A percentile compares a stretch with the other conserved stretches of the same genome.
Evolutionary conservation across 2,329 filamentous ascomycete species (phyloP).

Genomic region (Didymella sp.): DNA sequence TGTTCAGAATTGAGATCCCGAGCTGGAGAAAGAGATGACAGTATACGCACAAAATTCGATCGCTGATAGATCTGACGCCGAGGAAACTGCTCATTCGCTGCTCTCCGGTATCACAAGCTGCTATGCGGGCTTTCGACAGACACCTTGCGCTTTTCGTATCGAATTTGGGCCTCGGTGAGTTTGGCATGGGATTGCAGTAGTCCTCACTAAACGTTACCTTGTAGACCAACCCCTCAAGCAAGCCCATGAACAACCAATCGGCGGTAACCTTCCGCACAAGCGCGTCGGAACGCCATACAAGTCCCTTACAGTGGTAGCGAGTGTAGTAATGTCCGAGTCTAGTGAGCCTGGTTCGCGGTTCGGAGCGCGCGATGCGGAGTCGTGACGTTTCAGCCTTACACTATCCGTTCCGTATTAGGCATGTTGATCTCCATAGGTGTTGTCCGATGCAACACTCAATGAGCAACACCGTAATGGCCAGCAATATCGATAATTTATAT

Average conservation of each 20-base stretch:
- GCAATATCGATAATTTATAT: neutral
- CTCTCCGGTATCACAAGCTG: neutral
- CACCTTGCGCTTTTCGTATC: neutral
- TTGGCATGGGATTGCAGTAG: neutral
- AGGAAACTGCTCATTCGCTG: neutral
- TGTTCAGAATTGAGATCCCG: neutral
- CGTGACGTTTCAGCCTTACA: constrained; percentile 16
- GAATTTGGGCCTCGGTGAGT: neutral
- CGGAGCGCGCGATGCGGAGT: constrained; percentile 20
- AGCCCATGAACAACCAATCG: neutral
- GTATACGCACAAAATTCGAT: neutral
- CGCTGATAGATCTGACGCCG: neutral
- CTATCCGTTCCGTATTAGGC: constrained; percentile 7
- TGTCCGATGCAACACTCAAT: neutral
- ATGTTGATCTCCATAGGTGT: constrained; percentile 5
- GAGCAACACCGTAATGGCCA: neutral
- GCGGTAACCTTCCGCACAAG: neutral
- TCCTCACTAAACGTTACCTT: neutral
- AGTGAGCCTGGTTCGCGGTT: neutral
- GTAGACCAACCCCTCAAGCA: neutral
- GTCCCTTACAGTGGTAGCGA: neutral
- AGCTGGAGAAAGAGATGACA: neutral
- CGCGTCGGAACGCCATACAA: neutral
- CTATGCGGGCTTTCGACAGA: neutral
- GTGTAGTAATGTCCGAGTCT: neutral